Evolutionary conservation across 345 rosid species (phyloP).

Genomic region (Boechera divaricarpa): DNA sequence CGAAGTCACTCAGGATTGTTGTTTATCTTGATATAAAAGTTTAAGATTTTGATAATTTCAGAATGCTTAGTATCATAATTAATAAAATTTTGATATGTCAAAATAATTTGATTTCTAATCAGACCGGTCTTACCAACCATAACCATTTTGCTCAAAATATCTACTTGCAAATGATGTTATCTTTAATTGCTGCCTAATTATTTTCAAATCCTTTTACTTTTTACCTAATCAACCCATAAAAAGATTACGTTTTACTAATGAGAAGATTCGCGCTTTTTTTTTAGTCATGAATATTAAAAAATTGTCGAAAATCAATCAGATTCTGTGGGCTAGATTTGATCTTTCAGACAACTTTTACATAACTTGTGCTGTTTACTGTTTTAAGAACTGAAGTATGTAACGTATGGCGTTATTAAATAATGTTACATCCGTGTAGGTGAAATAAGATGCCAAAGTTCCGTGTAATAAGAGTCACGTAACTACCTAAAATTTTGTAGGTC

Average conservation of each 20-base stretch:
- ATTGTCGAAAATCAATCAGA: conserved; percentile 6
- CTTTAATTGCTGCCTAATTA: neutral
- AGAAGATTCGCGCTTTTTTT: neutral
- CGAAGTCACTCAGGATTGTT: conserved; percentile 18
- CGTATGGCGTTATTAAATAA: neutral
- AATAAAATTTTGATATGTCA: neutral
- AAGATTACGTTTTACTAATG: neutral
- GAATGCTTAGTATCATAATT: neutral
- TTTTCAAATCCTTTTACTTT: conserved; percentile 11
- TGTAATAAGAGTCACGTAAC: conserved; percentile 33
- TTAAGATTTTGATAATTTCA: conserved; percentile 18
- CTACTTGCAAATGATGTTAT: conserved; percentile 2
- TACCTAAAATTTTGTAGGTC: conserved; percentile 22
- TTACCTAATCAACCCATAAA: conserved; percentile 11
- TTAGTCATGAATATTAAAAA: neutral
- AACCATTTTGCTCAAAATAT: conserved; percentile 5
- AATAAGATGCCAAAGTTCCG: conserved; percentile 2
- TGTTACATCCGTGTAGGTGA: conserved; percentile 31
- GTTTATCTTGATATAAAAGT: conserved; percentile 16
- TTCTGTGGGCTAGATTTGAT: conserved; percentile 15
- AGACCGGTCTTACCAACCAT: conserved; percentile 2
- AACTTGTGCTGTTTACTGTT: conserved; percentile 16
- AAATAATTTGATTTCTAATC: neutral
- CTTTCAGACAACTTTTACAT: conserved; percentile 9
- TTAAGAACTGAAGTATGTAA: neutral